These are phyloP conservation scores for Zygosaccharomyces pseudorouxii DNA, from an alignment of 805 yeast species.

Conservation along the genomic window DNA sequence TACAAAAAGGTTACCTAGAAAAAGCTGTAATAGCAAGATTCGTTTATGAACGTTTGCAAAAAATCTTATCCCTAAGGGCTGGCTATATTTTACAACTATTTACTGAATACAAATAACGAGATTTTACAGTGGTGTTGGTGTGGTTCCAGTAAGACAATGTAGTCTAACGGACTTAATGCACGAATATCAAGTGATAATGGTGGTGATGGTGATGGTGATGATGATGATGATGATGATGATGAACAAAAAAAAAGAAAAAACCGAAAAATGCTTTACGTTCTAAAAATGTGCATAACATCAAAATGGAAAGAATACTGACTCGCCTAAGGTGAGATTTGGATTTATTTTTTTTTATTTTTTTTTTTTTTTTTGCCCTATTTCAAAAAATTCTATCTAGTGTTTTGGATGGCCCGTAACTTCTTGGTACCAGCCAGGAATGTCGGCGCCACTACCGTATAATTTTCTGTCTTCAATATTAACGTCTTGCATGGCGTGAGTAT, in stretches of 20 bases:
- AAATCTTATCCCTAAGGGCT: not conserved
- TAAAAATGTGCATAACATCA: not conserved
- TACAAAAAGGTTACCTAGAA: not conserved
- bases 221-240: not conserved
- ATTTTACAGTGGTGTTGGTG: not conserved
- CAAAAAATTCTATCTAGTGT: conserved; percentile 24
- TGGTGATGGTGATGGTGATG: not conserved
- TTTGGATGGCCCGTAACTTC: conserved; percentile 49
- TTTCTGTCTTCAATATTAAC: conserved; percentile 61
- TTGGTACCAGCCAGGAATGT: conserved; percentile 84
- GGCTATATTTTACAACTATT: not conserved
- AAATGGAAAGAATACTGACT: not conserved
- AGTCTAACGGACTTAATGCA: not conserved
- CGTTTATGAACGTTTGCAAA: not conserved
- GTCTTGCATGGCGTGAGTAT: conserved; percentile 71
- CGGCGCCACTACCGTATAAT: conserved; percentile 76
- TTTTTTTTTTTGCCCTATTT: not conserved
- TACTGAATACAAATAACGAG: not conserved
- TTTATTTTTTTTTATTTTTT: not conserved
- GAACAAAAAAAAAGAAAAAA: not conserved
- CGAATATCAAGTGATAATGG: not conserved
- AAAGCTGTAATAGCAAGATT: not conserved
- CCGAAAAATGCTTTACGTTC: not conserved
- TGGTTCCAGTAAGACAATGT: not conserved
- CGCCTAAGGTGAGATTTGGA: no score